phyloP scores from a whole-genome alignment of 768 basidiomycete genomes.

The Podaxis pistillaris region DNA sequence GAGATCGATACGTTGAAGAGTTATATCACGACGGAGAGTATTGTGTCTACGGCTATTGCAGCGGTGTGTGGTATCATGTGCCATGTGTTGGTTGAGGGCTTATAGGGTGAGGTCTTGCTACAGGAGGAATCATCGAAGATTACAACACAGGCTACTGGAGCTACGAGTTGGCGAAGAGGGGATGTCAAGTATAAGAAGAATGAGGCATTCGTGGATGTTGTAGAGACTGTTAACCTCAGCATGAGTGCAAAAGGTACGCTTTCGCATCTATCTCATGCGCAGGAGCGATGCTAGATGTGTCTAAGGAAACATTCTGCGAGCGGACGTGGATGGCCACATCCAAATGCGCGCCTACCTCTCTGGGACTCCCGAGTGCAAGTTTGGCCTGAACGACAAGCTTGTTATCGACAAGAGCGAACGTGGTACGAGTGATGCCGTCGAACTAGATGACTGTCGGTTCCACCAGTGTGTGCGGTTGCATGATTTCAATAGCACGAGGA shows the following conservation, averaged over 20 bases:
- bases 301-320: slow-evolving; percentile 83
- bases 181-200: slow-evolving; percentile 99
- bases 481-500: slow-evolving; percentile 91
- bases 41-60: slow-evolving; percentile 82
- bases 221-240: slow-evolving; percentile 92
- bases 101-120: neutral
- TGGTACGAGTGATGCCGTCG: slow-evolving; percentile 76
- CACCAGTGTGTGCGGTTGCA: slow-evolving; percentile 96
- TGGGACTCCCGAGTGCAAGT: slow-evolving; percentile 98
- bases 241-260: slow-evolving; percentile 93
- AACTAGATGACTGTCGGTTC: slow-evolving; percentile 97
- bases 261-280: neutral
- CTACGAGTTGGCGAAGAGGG: slow-evolving; percentile 91
- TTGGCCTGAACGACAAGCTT: slow-evolving; percentile 97
- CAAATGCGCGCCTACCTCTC: slow-evolving; percentile 97
- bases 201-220: slow-evolving; percentile 99
- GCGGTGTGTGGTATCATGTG: slow-evolving; percentile 48
- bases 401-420: slow-evolving; percentile 87
- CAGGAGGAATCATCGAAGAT: slow-evolving; percentile 98
- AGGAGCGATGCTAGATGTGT: neutral
- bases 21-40: slow-evolving; percentile 97
- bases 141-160: slow-evolving; percentile 94
- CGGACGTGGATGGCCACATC: slow-evolving; percentile 97
- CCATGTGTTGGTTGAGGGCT: neutral
- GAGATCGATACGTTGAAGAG: slow-evolving; percentile 97